Base-by-base conservation (phyloP, 805 yeast genomes). In the Candida broadrunensis region DNA sequence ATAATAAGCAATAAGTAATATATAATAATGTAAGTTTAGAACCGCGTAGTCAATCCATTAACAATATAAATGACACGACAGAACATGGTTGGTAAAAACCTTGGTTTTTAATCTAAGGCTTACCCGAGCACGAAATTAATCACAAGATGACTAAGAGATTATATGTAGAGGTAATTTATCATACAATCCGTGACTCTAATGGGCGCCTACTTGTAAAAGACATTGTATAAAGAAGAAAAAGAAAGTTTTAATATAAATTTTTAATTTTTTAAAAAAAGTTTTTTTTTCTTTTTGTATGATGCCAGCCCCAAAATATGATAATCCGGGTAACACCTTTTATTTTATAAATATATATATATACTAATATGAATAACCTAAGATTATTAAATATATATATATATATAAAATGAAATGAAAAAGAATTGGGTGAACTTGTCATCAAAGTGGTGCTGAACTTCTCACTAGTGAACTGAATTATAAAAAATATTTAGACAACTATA, bases 121-220 rank as follows among this genome's bases (percentile, higher is more conserved):
- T 68, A 85, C 93, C 93, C 93, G 90, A 86, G 95, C 95, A 86
- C 95, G 87, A 77, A 76, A 33, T 68, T 14, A 48, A 63, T 60
- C 71, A 63, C 72, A 64, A 39, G 59, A 68, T 60, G 67, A 61
- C 48, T 51, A 54, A 54, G n/a, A 63, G 78, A 63, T 56, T 69
- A 67, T 65, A 70, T 67, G 79, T 69, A 55, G 76, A 67, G 55
- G 65, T n/a, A 55, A 55, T 48, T 42, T 42, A 36, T 59, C 73
- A 73, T 64, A 68, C 66, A 71, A 62, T 57, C 80, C 78, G 83
- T 77, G 81, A 78, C 83, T 78, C 83, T 78, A 77, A 78, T 77
- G 91, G 93, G 91, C 83, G 90, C 85, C 93, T 83, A 75, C 65
- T 35, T 30, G 48, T 49, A 44, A 59, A 63, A 66, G 70, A 65